Conservation (phyloP, 225 moss, liverwort and hornwort genomes). For the Rhytidiadelphus loreus region DNA sequence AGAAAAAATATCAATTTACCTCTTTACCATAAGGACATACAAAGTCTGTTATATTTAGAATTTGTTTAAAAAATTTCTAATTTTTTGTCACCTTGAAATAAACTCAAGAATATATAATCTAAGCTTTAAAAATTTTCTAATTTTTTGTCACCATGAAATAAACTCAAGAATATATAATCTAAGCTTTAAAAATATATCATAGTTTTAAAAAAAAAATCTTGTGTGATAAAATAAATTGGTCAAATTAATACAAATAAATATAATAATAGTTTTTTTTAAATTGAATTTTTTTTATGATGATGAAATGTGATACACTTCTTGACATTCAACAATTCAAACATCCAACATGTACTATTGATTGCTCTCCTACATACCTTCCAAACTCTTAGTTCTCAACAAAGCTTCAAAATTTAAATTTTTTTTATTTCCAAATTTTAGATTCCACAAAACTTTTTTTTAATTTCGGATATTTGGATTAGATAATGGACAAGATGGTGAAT, state of each 20-base stretch:
- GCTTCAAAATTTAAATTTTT: neutral
- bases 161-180: no score
- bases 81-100: no score
- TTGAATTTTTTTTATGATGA: neutral
- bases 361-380: neutral
- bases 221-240: neutral
- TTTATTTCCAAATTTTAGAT: neutral
- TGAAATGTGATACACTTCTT: no score
- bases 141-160: no score
- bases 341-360: accelerated
- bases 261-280: no score
- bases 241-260: neutral
- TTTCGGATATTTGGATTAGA: neutral
- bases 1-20: neutral
- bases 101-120: no score
- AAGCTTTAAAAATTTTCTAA: neutral
- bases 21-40: neutral
- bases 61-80: neutral
- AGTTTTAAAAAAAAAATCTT: no score
- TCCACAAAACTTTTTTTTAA: neutral
- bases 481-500: slow-evolving; percentile 33
- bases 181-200: neutral
- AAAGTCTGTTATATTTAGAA: neutral
- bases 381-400: neutral
- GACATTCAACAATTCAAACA: neutral